These are phyloP conservation scores for Talaromyces amestolkiae DNA, from an alignment of 2,329 filamentous ascomycete species.

Conservation along the genomic window DNA sequence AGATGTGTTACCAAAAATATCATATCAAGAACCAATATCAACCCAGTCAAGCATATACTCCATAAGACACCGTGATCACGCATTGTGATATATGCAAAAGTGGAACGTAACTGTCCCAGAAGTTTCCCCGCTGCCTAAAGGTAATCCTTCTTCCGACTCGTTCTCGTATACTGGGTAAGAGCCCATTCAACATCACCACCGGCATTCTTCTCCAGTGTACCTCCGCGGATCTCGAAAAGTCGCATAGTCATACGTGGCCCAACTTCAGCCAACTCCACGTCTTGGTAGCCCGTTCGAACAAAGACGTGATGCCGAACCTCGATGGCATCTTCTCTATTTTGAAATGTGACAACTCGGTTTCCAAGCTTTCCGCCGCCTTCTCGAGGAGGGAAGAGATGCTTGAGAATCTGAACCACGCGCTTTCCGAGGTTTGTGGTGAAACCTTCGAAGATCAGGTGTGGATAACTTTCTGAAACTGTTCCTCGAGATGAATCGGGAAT, in stretches of 20 bases:
- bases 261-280: conserved; percentile 83
- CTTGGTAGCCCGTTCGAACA: conserved; percentile 85
- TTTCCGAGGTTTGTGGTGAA: conserved; percentile 79
- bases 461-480: conserved; percentile 88
- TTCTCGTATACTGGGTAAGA: conserved; percentile 90
- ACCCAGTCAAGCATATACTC: conserved; percentile 8
- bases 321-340: conserved; percentile 83
- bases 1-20: neutral
- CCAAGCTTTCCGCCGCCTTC: conserved; percentile 79
- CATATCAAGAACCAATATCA: neutral
- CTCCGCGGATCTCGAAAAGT: conserved; percentile 85
- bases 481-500: conserved; percentile 85
- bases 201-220: conserved; percentile 83
- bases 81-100: conserved; percentile 16
- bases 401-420: conserved; percentile 82
- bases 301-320: conserved; percentile 94
- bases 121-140: conserved; percentile 51
- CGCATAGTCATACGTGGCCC: conserved; percentile 97
- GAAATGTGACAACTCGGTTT: conserved; percentile 86
- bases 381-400: conserved; percentile 89
- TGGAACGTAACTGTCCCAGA: neutral
- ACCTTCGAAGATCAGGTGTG: conserved; percentile 92
- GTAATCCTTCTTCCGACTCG: conserved; percentile 92
- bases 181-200: conserved; percentile 97
- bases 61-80: conserved; percentile 15